Conservation (phyloP, 2,329 filamentous ascomycete species). For the Chaetomium olivaceum region DNA sequence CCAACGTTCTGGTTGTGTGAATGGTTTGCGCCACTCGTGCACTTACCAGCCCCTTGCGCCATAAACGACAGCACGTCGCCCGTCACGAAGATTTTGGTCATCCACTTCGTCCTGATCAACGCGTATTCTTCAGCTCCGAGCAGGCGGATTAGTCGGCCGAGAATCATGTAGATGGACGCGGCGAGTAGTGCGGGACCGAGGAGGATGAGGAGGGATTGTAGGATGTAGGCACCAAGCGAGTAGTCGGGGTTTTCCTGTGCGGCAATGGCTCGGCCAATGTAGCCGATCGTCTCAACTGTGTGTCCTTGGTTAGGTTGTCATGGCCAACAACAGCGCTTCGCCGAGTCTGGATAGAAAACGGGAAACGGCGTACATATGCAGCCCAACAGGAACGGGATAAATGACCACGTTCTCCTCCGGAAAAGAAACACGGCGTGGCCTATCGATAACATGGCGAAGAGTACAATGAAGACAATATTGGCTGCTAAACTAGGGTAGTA, state of each 20-base stretch:
- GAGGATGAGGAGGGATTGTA: constrained; percentile 45
- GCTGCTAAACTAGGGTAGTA: constrained; percentile 47
- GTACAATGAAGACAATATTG: constrained; percentile 43
- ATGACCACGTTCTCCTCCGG: constrained; percentile 49
- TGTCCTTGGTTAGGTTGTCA: neutral
- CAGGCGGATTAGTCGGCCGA: constrained; percentile 43
- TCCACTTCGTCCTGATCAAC: constrained; percentile 44
- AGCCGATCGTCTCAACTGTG: constrained; percentile 54
- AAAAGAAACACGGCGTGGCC: constrained; percentile 43
- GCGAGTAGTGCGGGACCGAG: constrained; percentile 46
- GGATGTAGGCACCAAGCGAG: constrained; percentile 41
- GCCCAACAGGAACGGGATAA: constrained; percentile 54
- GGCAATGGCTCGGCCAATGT: constrained; percentile 50
- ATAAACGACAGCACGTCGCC: constrained; percentile 51
- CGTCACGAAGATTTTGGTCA: constrained; percentile 53
- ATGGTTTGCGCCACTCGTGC: neutral
- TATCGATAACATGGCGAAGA: constrained; percentile 43
- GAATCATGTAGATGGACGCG: constrained; percentile 50
- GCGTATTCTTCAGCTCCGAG: constrained; percentile 45
- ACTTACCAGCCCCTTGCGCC: constrained; percentile 46
- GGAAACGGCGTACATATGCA: constrained; percentile 45
- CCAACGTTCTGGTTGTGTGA: neutral
- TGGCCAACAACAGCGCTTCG: neutral
- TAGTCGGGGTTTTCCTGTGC: constrained; percentile 44
- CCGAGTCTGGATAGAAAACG: neutral